phyloP scores from a whole-genome alignment of 768 basidiomycete species.

The Lactarius tabidus region DNA sequence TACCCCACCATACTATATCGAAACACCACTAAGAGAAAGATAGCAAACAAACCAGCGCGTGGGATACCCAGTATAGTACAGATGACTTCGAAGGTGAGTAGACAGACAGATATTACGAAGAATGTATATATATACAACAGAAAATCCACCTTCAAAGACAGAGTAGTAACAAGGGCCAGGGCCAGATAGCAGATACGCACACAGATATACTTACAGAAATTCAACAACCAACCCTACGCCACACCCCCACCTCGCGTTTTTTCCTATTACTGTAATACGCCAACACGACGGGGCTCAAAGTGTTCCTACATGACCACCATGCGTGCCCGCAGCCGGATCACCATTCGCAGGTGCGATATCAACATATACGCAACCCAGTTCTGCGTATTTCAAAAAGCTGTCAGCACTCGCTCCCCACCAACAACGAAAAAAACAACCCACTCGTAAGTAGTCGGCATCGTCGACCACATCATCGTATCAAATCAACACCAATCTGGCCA shows the following conservation, averaged over 20 bases:
- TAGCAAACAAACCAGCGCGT: background rate
- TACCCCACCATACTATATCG: background rate
- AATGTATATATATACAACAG: no score
- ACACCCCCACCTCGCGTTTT: background rate
- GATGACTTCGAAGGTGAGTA: no score
- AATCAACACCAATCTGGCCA: slow-evolving; percentile 26
- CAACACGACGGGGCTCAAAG: background rate
- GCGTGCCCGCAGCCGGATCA: background rate
- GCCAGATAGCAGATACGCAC: background rate
- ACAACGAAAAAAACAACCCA: background rate
- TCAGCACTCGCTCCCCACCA: background rate
- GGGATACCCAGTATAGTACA: no score
- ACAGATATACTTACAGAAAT: background rate
- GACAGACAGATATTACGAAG: no score
- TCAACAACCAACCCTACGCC: background rate
- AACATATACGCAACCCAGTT: slow-evolving; percentile 27
- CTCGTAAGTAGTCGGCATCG: slow-evolving; percentile 21
- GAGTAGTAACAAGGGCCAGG: no score
- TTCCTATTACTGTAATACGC: no score
- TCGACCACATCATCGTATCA: slow-evolving; percentile 27
- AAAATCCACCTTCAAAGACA: no score
- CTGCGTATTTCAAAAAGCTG: slow-evolving; percentile 9
- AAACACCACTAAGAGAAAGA: background rate
- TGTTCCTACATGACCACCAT: background rate
- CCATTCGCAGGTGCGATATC: slow-evolving; percentile 5